These are phyloP conservation scores for Arthroderma sp. DNA, from an alignment of 2,329 filamentous ascomycete species.

Conservation along the genomic window DNA sequence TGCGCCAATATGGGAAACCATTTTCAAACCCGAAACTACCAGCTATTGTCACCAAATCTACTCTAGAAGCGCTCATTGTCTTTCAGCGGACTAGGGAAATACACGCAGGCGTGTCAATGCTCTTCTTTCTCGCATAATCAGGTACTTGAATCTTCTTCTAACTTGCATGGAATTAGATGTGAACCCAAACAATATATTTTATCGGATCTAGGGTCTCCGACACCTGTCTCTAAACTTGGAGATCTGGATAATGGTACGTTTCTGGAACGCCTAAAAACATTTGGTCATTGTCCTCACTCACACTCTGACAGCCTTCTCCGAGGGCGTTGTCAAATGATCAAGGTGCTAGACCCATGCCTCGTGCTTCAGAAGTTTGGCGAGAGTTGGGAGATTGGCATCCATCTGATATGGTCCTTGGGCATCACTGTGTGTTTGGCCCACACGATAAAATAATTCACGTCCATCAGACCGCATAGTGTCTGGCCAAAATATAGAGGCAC, in stretches of 20 bases:
- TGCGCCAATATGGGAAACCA: slow-evolving; percentile 10
- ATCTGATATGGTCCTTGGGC: too few relatives aligned
- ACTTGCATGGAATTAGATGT: background rate
- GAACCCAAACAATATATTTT: background rate
- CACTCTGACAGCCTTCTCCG: background rate
- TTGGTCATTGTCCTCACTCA: background rate
- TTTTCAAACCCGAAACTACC: slow-evolving; percentile 13
- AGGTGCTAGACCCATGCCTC: background rate
- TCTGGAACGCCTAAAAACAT: background rate
- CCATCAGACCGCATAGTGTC: background rate
- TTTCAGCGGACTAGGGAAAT: background rate
- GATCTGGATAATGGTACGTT: slow-evolving; percentile 8
- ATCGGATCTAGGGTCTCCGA: background rate
- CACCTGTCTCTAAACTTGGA: background rate
- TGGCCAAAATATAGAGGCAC: background rate
- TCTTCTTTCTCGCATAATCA: background rate
- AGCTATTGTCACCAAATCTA: slow-evolving; percentile 8
- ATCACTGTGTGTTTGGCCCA: background rate
- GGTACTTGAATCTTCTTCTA: background rate
- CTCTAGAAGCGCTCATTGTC: slow-evolving; percentile 7
- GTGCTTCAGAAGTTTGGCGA: background rate
- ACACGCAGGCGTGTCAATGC: background rate
- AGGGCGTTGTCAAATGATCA: background rate
- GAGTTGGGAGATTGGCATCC: too few relatives aligned
- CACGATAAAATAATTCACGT: background rate